Evolutionary conservation across 495 filamentous ascomycete genomes (phyloP), one percentile per base, ranked within the genome.

Genomic region (Penicilliopsis zonata): DNA sequence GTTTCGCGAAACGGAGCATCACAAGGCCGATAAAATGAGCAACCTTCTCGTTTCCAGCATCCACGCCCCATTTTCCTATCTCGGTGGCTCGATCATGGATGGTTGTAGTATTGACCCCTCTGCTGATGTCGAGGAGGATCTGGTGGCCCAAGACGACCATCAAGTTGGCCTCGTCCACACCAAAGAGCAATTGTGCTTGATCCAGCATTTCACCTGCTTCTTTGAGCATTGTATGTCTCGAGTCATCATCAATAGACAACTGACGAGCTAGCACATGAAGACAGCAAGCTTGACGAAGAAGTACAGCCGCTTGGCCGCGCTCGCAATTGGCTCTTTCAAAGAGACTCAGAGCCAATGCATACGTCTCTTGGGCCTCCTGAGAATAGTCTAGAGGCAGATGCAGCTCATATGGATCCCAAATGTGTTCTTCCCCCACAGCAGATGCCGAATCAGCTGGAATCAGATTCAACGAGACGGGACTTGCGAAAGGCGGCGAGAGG

Each of bases 221-320:
- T 8, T 19, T 35, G 5, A 52, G 23, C 12, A 35, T 5, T 13
- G 34, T 22, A 9, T 25, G 10, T 14, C 36, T 21, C n/a, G 30
- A 4, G 27, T 32, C 18, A 29, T 36, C 23, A 17, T 10, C 15
- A 0, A 10, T 14, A 16, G 34, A 34, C 9, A 36, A 33, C 6
- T 33, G 18, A 15, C 36, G 41, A 10, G 37, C 43, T 9, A 20
- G 6, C 8, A 35, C 28, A 40, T 47, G 46, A 8, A 48, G 18
- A 23, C 41, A 44, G 34, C 45, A 42, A 17, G 26, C 48, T 21
- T 43, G 43, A 13, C 46, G 46, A 38, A 55, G 41, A 28, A 48
- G 36, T 15, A 45, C 35, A 1, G 37, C 37, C 14, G 40, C 48
- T 28, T 45, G 41, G 2, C 39, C 44, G 1, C 45, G 42, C 19